Conservation (phyloP, 2,329 filamentous ascomycete genomes). For the Conoideocrella luteorostrata region DNA sequence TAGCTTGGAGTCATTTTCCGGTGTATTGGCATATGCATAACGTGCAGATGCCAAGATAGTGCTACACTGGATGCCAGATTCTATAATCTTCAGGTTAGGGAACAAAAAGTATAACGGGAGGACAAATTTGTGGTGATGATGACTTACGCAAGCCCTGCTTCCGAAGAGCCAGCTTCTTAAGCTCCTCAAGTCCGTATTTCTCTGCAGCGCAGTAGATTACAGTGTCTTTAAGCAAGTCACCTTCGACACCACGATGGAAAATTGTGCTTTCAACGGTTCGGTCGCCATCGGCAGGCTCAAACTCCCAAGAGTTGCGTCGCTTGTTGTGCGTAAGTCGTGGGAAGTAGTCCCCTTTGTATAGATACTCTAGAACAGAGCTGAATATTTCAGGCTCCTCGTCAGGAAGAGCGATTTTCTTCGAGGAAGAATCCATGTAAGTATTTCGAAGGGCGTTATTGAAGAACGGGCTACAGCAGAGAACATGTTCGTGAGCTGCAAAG, state of each 20-base stretch:
- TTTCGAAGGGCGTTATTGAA: conserved; percentile 45
- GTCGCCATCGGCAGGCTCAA: conserved; percentile 56
- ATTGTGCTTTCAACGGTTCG: conserved; percentile 57
- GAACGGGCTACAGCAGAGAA: conserved; percentile 72
- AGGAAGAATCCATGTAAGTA: conserved; percentile 26
- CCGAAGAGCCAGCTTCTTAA: conserved; percentile 76
- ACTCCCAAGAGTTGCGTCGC: conserved; percentile 69
- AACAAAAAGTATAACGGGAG: not conserved
- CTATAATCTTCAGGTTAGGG: conserved; percentile 23
- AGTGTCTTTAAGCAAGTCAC: conserved; percentile 76
- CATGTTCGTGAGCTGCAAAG: conserved; percentile 86
- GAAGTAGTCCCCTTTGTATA: conserved; percentile 92
- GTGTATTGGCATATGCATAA: conserved; percentile 83
- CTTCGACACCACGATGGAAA: conserved; percentile 58
- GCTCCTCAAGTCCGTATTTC: conserved; percentile 73
- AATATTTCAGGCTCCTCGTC: conserved; percentile 88
- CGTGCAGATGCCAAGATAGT: conserved; percentile 84
- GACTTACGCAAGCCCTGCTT: conserved; percentile 78
- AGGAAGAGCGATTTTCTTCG: conserved; percentile 70
- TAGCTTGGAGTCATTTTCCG: conserved; percentile 84
- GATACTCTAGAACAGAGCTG: conserved; percentile 81
- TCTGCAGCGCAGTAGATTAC: conserved; percentile 86
- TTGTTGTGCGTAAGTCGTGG: conserved; percentile 79
- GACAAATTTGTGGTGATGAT: not conserved
- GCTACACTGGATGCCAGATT: conserved; percentile 74